Percentiles rank a stretch among this genome's conserved stretches.
Conservation (phyloP, 805 yeast genomes). For the Barnettozyma vustinii region DNA sequence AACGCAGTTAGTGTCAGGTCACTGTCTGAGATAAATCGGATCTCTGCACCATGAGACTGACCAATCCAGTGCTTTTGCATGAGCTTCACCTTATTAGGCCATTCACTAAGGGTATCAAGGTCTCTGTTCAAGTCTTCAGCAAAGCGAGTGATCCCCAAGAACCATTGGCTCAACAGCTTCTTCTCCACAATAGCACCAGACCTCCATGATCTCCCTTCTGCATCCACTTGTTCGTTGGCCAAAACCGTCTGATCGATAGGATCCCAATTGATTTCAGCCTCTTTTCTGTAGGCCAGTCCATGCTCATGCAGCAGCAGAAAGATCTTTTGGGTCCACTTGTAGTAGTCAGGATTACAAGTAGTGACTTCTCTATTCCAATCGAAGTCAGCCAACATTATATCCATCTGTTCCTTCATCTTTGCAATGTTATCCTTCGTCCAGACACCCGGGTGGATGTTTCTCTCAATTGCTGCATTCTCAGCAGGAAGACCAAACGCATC, state of each 20-base stretch:
- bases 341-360: slow-evolving; percentile 83
- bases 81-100: slow-evolving; percentile 86
- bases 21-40: slow-evolving; percentile 41
- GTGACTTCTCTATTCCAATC: slow-evolving; percentile 91
- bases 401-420: slow-evolving; percentile 83
- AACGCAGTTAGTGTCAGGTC: slow-evolving; percentile 43
- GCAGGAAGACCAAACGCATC: slow-evolving; percentile 99
- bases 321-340: slow-evolving; percentile 87
- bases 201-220: slow-evolving; percentile 90
- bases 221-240: slow-evolving; percentile 95
- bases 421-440: slow-evolving; percentile 84
- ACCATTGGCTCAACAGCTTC: slow-evolving; percentile 83
- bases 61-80: slow-evolving; percentile 98
- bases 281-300: slow-evolving; percentile 80
- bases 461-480: slow-evolving; percentile 93
- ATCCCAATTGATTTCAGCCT: slow-evolving; percentile 95
- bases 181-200: slow-evolving; percentile 94
- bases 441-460: slow-evolving; percentile 66
- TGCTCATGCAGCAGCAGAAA: slow-evolving; percentile 67
- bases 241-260: slow-evolving; percentile 92
- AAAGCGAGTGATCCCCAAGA: slow-evolving; percentile 79
- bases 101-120: slow-evolving; percentile 50
- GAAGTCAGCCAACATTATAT: slow-evolving; percentile 72
- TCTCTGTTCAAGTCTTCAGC: slow-evolving; percentile 67
- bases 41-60: slow-evolving; percentile 71